Base-by-base conservation (phyloP, 2,329 filamentous ascomycete species). In the Fonsecaea pedrosoi region DNA sequence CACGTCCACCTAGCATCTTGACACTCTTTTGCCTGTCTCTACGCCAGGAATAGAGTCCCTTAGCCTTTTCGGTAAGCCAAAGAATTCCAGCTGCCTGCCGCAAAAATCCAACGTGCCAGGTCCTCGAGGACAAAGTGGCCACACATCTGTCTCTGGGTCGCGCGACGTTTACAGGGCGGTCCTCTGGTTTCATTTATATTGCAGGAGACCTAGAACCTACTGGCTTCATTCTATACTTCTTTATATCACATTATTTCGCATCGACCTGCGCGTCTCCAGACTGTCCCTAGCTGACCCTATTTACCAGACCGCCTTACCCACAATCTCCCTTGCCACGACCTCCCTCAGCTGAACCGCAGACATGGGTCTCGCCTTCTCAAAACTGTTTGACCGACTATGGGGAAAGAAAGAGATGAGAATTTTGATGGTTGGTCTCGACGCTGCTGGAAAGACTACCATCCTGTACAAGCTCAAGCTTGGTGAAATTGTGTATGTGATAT, bases 341-440 rank as follows among this genome's bases (percentile, higher is more conserved):
- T 67, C 66, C 66, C 60, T 70, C 68, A 70, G 72, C 73, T 73
- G 74, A 77, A 78, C 78, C 77, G 76, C 78, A 79, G 94, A 83
- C 83, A 99, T 99, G 95, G 95, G 95, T 96, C 88, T 98, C 83
- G 89, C 91, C 80, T 92, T 98, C 85, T 98, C 94, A 78, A 97
- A 95, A 88, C 82, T 98, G 80, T 95, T 98, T 82, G 92, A 96
- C 81, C 89, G 90, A 85, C 88, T 98, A 82, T 97, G 92, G 90
- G 93, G 94, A 79, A 97, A 97, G 91, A 98, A 98, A 90, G 95
- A 99, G 89, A 99, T 99, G 95, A 90, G 95, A 87, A 97, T 99
- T 86, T 84, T 99, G 83, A 99, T 99, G 95, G 94, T 99, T 77
- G 95, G 95, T 88, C 90, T 99, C 78, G 95, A 99, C 83, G 95